These are phyloP conservation scores for Pichia membranifaciens DNA, from an alignment of 805 yeast genomes.

Conservation along the genomic window DNA sequence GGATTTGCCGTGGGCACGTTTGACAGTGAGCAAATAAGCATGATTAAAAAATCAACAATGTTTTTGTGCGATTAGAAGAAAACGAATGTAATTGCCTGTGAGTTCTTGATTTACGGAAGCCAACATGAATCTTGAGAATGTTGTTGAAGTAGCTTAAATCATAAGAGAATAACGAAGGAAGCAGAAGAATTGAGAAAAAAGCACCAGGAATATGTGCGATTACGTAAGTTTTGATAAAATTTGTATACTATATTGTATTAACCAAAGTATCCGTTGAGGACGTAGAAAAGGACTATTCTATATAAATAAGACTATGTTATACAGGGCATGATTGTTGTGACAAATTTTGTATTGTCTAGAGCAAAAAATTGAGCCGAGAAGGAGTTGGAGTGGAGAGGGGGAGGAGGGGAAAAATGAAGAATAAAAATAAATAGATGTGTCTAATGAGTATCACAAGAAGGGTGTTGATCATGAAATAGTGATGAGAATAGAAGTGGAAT, in stretches of 20 bases:
- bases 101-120: too few species aligned
- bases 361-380: not conserved
- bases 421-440: not conserved
- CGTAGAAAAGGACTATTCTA: slow-evolving; percentile 15
- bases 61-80: too few species aligned
- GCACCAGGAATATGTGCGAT: not conserved
- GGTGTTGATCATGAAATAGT: too few species aligned
- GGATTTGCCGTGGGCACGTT: slow-evolving; percentile 69
- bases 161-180: not conserved
- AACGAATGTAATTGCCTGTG: too few species aligned
- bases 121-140: not conserved
- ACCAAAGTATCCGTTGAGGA: slow-evolving; percentile 19
- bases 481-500: too few species aligned
- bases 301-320: slow-evolving; percentile 6
- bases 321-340: slow-evolving; percentile 4
- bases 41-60: not conserved
- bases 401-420: not conserved
- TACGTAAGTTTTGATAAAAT: not conserved
- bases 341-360: not conserved
- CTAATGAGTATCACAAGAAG: too few species aligned
- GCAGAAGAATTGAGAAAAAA: not conserved
- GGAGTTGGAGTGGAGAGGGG: too few species aligned
- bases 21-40: slow-evolving; percentile 38
- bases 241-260: slow-evolving; percentile 3
- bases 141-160: too few species aligned